Percentiles rank a stretch among this genome's conserved stretches.
phyloP scores from a whole-genome alignment of 2,329 filamentous ascomycete genomes.

The Arachnomyces sp. region DNA sequence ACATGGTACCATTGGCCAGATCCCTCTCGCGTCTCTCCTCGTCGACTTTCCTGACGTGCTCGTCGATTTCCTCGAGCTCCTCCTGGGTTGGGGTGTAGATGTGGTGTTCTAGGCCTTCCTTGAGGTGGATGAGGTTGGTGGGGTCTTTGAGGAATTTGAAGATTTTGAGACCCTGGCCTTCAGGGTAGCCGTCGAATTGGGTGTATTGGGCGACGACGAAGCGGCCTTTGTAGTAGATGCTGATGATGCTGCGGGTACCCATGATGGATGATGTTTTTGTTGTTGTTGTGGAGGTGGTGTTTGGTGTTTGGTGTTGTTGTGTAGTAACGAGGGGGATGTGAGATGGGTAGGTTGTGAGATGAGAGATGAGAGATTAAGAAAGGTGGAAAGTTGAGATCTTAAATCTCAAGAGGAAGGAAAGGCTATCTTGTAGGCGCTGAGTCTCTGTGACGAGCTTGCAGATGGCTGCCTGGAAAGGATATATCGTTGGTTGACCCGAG shows the following conservation, averaged over 20 bases:
- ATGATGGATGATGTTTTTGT: conserved; percentile 9
- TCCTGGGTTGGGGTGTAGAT: conserved; percentile 9
- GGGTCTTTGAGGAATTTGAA: conserved; percentile 16
- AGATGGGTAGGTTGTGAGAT: no score
- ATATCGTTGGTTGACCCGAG: no score
- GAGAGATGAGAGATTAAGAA: no score
- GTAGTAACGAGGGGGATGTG: no score
- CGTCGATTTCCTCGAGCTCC: conserved; percentile 7
- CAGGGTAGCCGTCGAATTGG: conserved; percentile 21
- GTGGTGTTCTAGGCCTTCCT: conserved; percentile 11
- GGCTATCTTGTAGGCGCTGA: no score
- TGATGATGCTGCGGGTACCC: conserved; percentile 17
- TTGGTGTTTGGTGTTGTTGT: no score
- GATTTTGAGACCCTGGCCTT: conserved; percentile 17
- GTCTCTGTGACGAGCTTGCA: no score
- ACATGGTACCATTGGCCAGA: not conserved
- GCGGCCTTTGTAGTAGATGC: conserved; percentile 15
- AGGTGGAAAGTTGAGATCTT: no score
- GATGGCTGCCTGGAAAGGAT: no score
- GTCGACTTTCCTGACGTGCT: conserved; percentile 5
- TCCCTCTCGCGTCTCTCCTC: not conserved
- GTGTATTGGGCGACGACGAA: conserved; percentile 21
- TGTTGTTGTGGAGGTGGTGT: no score
- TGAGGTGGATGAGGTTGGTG: conserved; percentile 17
- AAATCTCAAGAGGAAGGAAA: no score